Base-by-base conservation (phyloP, 148 eudicot species). In the Fallopia convolvulus region DNA sequence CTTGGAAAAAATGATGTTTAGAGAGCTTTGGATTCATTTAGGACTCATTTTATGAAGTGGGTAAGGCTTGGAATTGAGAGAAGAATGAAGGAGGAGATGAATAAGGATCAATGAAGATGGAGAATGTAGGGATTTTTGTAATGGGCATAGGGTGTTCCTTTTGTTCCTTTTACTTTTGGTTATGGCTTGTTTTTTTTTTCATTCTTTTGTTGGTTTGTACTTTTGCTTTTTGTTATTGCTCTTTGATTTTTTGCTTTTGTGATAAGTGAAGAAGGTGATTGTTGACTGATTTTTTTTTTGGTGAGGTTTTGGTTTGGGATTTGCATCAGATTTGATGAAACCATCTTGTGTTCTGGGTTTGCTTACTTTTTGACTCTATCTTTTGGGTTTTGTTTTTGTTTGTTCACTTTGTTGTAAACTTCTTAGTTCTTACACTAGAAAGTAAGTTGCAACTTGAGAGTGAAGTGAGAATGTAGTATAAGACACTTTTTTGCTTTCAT, bases 31-130 rank as follows among this genome's bases (percentile, higher is more conserved):
- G 39, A 14, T 13, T 30, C 70, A 65, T 30, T 39, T 65, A 65
- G 41, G 7, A 63, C 70, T 26, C 70, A 63, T 63, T 26, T 63
- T 63, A 30, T 63, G 70, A 63, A 20, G 70, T 30, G 18, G 36
- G 70, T 30, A 63, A 30, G 70, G 70, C 32, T 30, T 6, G 70
- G 40, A 13, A 30, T 12, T 65, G 65, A 21, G 56, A 52, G 56
- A 52, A 52, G 58, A 52, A 52, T 52, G 58, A 52, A 52, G 58
- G 58, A 52, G 20, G 21, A 52, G 58, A 15, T 3, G 58, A 17
- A 52, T 17, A 52, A n/a, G 18, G 20, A n/a, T 52, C 58, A 63
- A 33, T 33, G 89, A 86, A 79, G 91, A 90, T 82, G 86, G 77
- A 75, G 76, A 78, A 83, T 79, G 80, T 56, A 41, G 36, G 23